Evolutionary conservation across 2,329 filamentous ascomycete genomes (phyloP).

Genomic region (Fusarium sp.): DNA sequence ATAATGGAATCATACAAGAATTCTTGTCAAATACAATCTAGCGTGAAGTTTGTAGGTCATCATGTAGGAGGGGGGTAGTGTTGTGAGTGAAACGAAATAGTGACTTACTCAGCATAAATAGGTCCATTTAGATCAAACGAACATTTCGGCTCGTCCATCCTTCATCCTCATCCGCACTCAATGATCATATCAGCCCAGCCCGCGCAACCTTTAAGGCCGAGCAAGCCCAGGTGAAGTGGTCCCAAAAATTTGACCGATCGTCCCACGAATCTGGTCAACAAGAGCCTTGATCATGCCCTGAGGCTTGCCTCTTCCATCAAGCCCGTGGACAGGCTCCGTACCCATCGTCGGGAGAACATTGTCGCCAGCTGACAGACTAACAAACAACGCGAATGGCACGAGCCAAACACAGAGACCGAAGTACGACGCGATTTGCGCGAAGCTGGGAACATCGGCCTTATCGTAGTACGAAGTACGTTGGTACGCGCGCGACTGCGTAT

Average conservation of each 20-base stretch:
- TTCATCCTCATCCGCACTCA: neutral
- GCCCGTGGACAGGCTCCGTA: constrained; percentile 61
- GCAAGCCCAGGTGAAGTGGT: constrained; percentile 37
- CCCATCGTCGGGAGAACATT: constrained; percentile 95
- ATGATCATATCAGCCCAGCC: neutral
- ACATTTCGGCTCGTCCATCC: neutral
- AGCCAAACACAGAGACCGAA: constrained; percentile 98
- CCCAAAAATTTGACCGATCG: constrained; percentile 57
- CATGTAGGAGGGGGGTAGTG: constrained; percentile 35
- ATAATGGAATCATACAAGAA: constrained; percentile 47
- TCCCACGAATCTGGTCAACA: constrained; percentile 64
- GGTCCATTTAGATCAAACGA: fast-evolving
- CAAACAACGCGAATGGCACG: constrained; percentile 93
- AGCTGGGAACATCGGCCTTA: constrained; percentile 73
- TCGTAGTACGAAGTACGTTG: constrained; percentile 70
- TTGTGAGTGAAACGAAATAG: neutral
- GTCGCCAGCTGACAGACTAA: constrained; percentile 91
- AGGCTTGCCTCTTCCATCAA: constrained; percentile 58
- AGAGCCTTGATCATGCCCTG: constrained; percentile 73
- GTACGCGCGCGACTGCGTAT: constrained; percentile 65
- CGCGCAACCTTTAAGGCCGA: constrained; percentile 25
- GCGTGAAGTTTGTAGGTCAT: constrained; percentile 53
- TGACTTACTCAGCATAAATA: constrained; percentile 3
- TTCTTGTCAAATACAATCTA: constrained; percentile 59
- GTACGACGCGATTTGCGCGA: constrained; percentile 94